Percentiles rank a stretch among this genome's conserved stretches.
phyloP scores from a whole-genome alignment of 2,329 filamentous ascomycete genomes.

The Chaetomium globosum region DNA sequence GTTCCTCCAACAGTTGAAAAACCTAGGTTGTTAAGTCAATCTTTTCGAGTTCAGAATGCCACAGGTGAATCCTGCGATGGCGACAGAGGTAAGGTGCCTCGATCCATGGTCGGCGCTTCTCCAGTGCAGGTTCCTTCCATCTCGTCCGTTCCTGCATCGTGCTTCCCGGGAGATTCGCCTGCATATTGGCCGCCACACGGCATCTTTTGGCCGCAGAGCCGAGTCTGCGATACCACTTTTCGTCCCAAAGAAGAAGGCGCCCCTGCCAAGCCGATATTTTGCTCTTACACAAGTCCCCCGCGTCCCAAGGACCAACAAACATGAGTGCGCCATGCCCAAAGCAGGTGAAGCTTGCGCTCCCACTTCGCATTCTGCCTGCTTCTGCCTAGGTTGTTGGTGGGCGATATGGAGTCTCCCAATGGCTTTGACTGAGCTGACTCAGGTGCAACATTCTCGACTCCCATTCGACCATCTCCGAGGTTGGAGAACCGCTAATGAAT shows the following conservation, averaged over 20 bases:
- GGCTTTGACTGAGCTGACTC: constrained; percentile 10
- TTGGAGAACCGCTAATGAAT: constrained; percentile 10
- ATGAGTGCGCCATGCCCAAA: constrained; percentile 15
- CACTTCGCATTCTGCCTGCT: neutral
- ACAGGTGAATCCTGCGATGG: neutral
- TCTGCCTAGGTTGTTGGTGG: neutral
- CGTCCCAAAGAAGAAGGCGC: constrained; percentile 18
- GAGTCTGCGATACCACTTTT: neutral
- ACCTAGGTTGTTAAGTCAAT: neutral
- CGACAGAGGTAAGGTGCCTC: too few relatives aligned
- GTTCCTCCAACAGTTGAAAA: neutral
- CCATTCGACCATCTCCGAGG: constrained; percentile 3
- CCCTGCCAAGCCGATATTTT: constrained; percentile 26
- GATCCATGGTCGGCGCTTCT: too few relatives aligned
- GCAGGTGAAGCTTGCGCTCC: neutral
- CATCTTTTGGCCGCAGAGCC: constrained; percentile 5
- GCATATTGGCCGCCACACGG: constrained; percentile 15
- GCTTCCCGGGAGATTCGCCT: constrained; percentile 3
- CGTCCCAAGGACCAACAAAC: constrained; percentile 18
- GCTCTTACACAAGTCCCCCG: constrained; percentile 25
- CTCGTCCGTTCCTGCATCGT: neutral
- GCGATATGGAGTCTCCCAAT: neutral
- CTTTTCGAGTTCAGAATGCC: neutral
- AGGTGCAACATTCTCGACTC: neutral
- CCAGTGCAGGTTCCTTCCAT: neutral